Evolutionary conservation across 148 eudicot species (phyloP), one percentile per base, ranked within the genome.

Genomic region (Persicaria tinctoria): DNA sequence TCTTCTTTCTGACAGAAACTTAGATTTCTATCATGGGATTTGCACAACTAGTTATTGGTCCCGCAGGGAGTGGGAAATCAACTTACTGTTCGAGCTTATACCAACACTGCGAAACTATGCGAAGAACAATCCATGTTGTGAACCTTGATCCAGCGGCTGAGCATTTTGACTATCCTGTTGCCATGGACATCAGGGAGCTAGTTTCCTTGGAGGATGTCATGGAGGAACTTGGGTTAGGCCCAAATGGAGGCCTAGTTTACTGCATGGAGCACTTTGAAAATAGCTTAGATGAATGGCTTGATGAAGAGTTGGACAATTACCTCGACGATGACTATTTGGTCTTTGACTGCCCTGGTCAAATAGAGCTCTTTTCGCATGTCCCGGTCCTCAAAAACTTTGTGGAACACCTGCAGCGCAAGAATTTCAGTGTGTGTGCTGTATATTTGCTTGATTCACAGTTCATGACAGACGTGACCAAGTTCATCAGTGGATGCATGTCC

Each of bases 181-280:
- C 97, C 56, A 89, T 90, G 76, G 94, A 95, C 85, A 95, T 95
- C 72, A 78, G 92, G 74, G 97, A 92, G 73, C 89, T 90, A 73
- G 84, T 92, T 51, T 89, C 87, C 53, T 78, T 92, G 84, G 99
- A 95, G 69, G 97, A 95, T 89, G 99, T 89, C 72, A 92, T 92
- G 97, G 98, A 92, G 66, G 98, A 92, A 70, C 86, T 92, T 54
- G 93, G 90, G 46, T 77, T 92, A 48, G 99, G 99, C 78, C 97
- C 99, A 60, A 95, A 95, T 74, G 97, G 99, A 23, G 99, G 89
- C 70, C 89, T 92, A 68, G 81, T 90, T 7, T 95, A 92, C 80
- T 95, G 99, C 85, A 95, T 92, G 99, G 99, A 95, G 84, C 89
- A 90, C 77, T 93, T 95, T 63, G 94, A 92, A 88, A 90, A 90